A percentile compares a stretch with the other conserved stretches of the same genome.
phyloP scores from a whole-genome alignment of 1,284 basidiomycete species.

The Tetrapyrgos nigripes region DNA sequence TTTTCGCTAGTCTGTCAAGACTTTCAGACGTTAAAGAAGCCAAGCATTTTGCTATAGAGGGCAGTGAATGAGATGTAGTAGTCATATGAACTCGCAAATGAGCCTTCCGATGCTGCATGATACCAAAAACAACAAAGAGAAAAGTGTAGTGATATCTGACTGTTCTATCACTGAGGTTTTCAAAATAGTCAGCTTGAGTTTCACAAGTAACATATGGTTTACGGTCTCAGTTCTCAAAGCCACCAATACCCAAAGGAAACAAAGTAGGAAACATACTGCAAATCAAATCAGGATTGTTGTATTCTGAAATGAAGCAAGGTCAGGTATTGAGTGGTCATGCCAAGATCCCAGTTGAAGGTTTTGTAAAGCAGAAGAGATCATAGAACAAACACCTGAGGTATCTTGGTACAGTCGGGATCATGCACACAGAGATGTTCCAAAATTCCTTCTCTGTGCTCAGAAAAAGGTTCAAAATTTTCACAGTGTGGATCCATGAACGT shows the following conservation, averaged over 20 bases:
- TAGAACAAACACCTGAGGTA: background rate
- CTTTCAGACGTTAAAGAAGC: too few species aligned
- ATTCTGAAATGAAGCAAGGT: conserved; percentile 24
- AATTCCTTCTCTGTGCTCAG: background rate
- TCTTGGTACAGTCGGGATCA: background rate
- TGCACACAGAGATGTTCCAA: background rate
- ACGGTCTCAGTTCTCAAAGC: too few species aligned
- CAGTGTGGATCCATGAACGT: too few species aligned
- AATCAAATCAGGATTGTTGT: conserved; percentile 33
- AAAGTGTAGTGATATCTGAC: conserved; percentile 39
- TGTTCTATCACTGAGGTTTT: conserved; percentile 21
- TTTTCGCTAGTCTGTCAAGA: too few species aligned
- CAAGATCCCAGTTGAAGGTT: conserved; percentile 16
- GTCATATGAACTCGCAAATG: conserved; percentile 31
- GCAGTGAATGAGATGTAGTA: too few species aligned
- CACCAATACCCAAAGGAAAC: too few species aligned
- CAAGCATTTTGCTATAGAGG: too few species aligned
- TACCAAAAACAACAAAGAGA: conserved; percentile 38
- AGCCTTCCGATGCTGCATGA: conserved; percentile 29
- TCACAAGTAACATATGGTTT: conserved; percentile 17
- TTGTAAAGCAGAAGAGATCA: conserved; percentile 30
- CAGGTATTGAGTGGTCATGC: conserved; percentile 29
- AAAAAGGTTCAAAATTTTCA: background rate
- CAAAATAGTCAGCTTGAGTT: conserved; percentile 26
- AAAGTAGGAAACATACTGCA: too few species aligned